phyloP scores from a whole-genome alignment of 1,284 basidiomycete species.

The Trametes polyzona region DNA sequence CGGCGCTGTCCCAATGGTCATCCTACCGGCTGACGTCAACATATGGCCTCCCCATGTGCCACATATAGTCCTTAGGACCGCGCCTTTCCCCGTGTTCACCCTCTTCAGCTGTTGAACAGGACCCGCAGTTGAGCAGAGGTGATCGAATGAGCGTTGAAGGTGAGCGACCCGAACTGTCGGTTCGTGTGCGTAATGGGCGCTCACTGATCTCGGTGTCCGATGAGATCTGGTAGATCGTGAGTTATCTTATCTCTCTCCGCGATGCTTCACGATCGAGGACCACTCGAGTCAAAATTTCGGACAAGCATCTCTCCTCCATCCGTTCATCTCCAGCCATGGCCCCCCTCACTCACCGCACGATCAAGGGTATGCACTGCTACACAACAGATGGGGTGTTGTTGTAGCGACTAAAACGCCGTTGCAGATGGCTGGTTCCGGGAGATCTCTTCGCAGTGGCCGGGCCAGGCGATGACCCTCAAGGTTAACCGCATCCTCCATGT shows the following conservation, averaged over 20 bases:
- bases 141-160: no score
- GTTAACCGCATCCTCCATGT: conserved; percentile 96
- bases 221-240: neutral
- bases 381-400: neutral
- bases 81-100: no score
- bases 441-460: conserved; percentile 97
- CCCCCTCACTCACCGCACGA: conserved; percentile 43
- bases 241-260: conserved; percentile 13
- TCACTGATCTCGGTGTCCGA: neutral
- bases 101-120: no score
- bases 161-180: no score
- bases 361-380: conserved; percentile 36
- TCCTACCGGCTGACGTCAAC: no score
- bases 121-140: no score
- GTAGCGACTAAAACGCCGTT: neutral
- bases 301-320: conserved; percentile 2
- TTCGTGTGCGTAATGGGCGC: neutral
- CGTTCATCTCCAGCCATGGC: conserved; percentile 34
- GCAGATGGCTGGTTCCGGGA: conserved; percentile 98
- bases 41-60: no score
- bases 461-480: conserved; percentile 93
- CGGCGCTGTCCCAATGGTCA: no score
- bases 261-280: neutral
- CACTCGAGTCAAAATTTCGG: conserved; percentile 17
- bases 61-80: no score